Evolutionary conservation across 306 rosid genomes (phyloP).

Genomic region (Vigna nakashimae): DNA sequence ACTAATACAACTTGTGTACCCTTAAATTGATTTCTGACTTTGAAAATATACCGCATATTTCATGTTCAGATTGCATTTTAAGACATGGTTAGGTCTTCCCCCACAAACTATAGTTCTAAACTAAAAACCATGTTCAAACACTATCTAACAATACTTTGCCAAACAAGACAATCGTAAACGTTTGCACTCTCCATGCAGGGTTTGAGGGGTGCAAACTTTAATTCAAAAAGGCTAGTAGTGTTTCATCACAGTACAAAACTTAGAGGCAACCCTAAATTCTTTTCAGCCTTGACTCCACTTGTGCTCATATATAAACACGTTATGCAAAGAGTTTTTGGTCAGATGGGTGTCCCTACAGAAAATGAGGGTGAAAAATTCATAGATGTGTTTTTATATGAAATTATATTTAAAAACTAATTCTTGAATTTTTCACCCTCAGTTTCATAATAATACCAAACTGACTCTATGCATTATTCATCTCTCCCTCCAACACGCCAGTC

Average conservation of each 20-base stretch:
- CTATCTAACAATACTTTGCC: conserved; percentile 3
- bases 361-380: conserved; percentile 54
- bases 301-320: conserved; percentile 27
- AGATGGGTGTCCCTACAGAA: conserved; percentile 34
- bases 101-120: neutral
- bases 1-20: too few relatives aligned
- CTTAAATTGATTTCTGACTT: neutral
- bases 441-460: conserved; percentile 44
- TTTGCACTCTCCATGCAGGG: conserved; percentile 18
- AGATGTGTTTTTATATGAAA: conserved; percentile 33
- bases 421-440: conserved; percentile 55
- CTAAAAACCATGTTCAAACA: neutral
- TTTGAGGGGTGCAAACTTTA: neutral
- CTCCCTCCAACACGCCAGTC: conserved; percentile 23
- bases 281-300: conserved; percentile 21
- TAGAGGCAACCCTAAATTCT: neutral
- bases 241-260: conserved; percentile 39
- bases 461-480: conserved; percentile 37
- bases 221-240: conserved; percentile 7
- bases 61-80: neutral
- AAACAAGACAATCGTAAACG: conserved; percentile 1
- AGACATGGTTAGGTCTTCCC: neutral
- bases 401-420: conserved; percentile 32
- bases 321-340: conserved; percentile 31
- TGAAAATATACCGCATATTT: neutral